Evolutionary conservation across 1,139 yeast genomes (phyloP), one percentile per base, ranked within the genome.

Genomic region (Blastobotrys niveus): DNA sequence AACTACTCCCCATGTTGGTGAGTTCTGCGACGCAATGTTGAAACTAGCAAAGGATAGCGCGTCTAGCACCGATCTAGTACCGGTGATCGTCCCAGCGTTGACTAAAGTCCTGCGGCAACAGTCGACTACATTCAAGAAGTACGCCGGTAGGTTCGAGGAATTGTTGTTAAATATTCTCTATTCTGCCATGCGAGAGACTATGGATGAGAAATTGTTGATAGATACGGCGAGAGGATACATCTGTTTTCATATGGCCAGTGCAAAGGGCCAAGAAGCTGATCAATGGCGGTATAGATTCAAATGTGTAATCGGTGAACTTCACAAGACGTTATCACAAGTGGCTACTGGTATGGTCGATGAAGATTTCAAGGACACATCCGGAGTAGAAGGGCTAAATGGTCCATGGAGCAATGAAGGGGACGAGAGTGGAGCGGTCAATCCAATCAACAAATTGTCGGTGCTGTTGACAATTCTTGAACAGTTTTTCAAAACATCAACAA

Each of bases 71-170:
- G 29, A 34, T 12, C 63, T 68, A 46, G 59, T 79, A 20, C 55
- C 53, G 32, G 59, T 71, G 24, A 60, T 74, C 24, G 60, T 82
- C 21, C 71, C 71, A 2, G 71, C 82, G 1, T 65, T 85, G 50
- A 68, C 68, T 46, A 66, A 63, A 18, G 61, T 82, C 17, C 66
- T 83, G 40, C 64, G 66, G 35, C 70, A 73, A 49, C 85, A 84
- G 59, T 76, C 94, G 1, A 84, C 93, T 3, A 82, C 95, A 2
- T 84, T 86, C 59, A 75, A 91, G 61, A 95, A 95, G 8, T 80
- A 73, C 64, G 82, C 81, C 9, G 74, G 76, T 51, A 80, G 80
- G 56, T 74, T 78, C 50, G 76, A 78, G 48, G 63, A 63, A 5
- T 71, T 71, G 29, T 62, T 86, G 34, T 48, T 70, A 6, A 37